Evolutionary conservation across 495 filamentous ascomycete genomes (phyloP).

Genomic region (Evansstolkia leycettana): DNA sequence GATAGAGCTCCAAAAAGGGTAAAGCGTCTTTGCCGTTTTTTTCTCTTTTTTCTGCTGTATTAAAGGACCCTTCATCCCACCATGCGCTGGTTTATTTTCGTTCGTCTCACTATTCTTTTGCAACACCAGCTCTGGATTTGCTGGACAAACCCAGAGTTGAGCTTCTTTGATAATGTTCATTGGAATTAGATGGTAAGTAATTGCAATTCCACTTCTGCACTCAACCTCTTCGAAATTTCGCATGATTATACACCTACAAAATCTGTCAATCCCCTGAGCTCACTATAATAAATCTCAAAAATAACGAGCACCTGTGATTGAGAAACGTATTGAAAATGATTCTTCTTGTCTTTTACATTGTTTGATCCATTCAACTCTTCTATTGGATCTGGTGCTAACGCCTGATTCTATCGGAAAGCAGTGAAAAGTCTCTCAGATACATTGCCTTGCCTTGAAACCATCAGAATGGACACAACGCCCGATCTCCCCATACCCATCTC

Average conservation of each 20-base stretch:
- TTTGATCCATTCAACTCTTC: slow-evolving; percentile 4
- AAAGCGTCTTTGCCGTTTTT: too few species aligned
- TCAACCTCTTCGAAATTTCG: slow-evolving; percentile 13
- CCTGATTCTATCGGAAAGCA: slow-evolving; percentile 1
- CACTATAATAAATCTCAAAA: slow-evolving; percentile 26
- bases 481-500: slow-evolving; percentile 67
- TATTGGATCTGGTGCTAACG: slow-evolving; percentile 7
- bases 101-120: slow-evolving; percentile 6
- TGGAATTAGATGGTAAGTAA: slow-evolving; percentile 25
- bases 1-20: slow-evolving; percentile 20
- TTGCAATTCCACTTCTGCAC: not conserved
- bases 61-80: too few species aligned
- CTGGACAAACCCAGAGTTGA: slow-evolving; percentile 19
- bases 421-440: too few species aligned
- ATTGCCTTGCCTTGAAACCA: not conserved
- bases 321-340: slow-evolving; percentile 39
- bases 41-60: too few species aligned
- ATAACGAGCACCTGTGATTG: slow-evolving; percentile 34
- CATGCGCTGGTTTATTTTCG: too few species aligned
- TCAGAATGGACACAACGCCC: slow-evolving; percentile 27
- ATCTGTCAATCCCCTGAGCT: slow-evolving; percentile 91
- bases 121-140: slow-evolving; percentile 18
- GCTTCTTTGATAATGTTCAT: slow-evolving; percentile 2
- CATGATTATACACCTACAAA: slow-evolving; percentile 63
- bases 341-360: slow-evolving; percentile 3